Percentiles rank a stretch among this genome's conserved stretches.
Conservation (phyloP, 306 rosid genomes). For the Glycine latifolia region DNA sequence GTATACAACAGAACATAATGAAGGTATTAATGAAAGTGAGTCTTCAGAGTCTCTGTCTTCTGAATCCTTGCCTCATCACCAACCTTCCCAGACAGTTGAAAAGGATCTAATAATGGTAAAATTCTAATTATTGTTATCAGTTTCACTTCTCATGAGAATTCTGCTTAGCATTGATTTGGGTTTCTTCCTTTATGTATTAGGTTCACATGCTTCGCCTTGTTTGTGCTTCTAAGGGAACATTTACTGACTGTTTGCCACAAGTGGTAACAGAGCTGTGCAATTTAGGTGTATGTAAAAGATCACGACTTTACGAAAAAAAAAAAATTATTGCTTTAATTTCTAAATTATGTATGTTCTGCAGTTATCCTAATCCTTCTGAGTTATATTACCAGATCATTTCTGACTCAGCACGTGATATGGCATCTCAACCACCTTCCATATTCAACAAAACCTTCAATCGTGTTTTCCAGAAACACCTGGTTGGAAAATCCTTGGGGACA, state of each 20-base stretch:
- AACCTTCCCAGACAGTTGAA: conserved; percentile 63
- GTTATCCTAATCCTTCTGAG: conserved; percentile 54
- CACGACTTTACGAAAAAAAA: conserved; percentile 14
- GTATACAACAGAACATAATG: conserved; percentile 56
- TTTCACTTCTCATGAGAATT: conserved; percentile 25
- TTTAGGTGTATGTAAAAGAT: conserved; percentile 67
- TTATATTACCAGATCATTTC: conserved; percentile 70
- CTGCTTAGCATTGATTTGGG: conserved; percentile 23
- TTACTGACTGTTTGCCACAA: conserved; percentile 72
- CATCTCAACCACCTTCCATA: conserved; percentile 67
- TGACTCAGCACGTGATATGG: conserved; percentile 76
- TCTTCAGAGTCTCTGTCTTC: conserved; percentile 62
- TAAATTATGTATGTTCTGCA: conserved; percentile 38
- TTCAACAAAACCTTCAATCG: conserved; percentile 72
- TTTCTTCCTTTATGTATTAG: conserved; percentile 57
- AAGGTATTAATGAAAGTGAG: conserved; percentile 53
- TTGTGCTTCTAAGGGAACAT: conserved; percentile 74
- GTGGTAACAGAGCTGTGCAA: conserved; percentile 73
- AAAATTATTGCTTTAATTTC: conserved; percentile 22
- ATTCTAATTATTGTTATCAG: conserved; percentile 28
- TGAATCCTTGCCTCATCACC: conserved; percentile 59
- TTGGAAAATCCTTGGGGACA: conserved; percentile 43
- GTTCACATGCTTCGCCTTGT: conserved; percentile 88
- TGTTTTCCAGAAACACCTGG: conserved; percentile 72
- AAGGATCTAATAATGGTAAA: conserved; percentile 83